These are phyloP conservation scores for Paulownia fortunei DNA, from an alignment of 257 asterid genomes.

Conservation along the genomic window DNA sequence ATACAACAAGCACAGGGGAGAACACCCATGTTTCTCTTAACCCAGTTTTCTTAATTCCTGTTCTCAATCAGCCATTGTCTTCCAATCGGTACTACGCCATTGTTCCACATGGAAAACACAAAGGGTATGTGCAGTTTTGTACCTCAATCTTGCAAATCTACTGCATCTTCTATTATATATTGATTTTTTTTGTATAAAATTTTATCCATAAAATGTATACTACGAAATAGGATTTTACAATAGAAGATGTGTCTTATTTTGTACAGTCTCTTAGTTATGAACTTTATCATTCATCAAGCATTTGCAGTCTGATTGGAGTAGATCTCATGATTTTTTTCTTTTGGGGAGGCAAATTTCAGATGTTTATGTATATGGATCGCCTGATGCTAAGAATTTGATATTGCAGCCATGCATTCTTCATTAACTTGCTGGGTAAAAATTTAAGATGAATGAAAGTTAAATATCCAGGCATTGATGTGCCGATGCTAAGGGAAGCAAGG, in stretches of 20 bases:
- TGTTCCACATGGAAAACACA: slow-evolving; percentile 49
- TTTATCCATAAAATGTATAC: no score
- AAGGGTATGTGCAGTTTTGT: slow-evolving; percentile 50
- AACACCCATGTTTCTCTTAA: neutral
- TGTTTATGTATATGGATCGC: neutral
- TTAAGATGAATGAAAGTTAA: neutral
- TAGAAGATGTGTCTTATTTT: no score
- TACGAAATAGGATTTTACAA: no score
- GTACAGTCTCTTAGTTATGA: neutral
- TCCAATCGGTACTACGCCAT: slow-evolving; percentile 65
- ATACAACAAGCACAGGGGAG: neutral
- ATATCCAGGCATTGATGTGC: no score
- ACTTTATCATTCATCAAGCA: neutral
- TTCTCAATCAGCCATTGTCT: slow-evolving; percentile 53
- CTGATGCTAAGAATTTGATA: no score
- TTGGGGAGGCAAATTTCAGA: neutral
- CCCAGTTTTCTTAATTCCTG: slow-evolving; percentile 51
- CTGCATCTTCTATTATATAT: no score
- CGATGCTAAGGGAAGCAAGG: neutral
- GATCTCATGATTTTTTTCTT: neutral
- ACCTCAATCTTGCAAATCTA: neutral
- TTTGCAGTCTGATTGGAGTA: neutral
- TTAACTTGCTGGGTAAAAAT: no score
- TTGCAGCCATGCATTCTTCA: no score
- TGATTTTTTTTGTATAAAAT: no score